These are phyloP conservation scores for Kazachstania sp. DNA, from an alignment of 1,139 yeast genomes.

Conservation along the genomic window DNA sequence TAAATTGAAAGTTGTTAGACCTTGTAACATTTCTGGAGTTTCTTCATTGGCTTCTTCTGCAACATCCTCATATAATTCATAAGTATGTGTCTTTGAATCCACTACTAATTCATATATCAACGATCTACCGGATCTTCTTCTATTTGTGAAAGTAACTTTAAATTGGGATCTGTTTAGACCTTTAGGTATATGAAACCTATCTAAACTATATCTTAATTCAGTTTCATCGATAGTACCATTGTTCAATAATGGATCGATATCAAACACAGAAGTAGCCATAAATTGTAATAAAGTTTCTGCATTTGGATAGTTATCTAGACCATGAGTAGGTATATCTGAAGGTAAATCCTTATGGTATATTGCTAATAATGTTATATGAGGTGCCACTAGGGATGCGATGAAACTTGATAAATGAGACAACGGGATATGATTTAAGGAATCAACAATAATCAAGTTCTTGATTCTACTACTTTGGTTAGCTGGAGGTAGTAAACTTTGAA, in stretches of 20 bases:
- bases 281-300: conserved; percentile 45
- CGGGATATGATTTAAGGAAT: conserved; percentile 57
- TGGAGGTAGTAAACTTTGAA: conserved; percentile 25
- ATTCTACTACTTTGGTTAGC: conserved; percentile 9
- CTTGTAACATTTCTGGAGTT: conserved; percentile 46
- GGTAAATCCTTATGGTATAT: conserved; percentile 43
- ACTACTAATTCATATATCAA: conserved; percentile 47
- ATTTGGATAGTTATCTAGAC: conserved; percentile 41
- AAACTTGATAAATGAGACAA: conserved; percentile 43
- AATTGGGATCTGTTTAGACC: conserved; percentile 43
- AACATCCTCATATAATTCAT: conserved; percentile 31
- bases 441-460: conserved; percentile 39
- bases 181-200: conserved; percentile 43
- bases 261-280: conserved; percentile 65
- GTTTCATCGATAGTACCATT: conserved; percentile 39
- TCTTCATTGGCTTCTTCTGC: conserved; percentile 31
- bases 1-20: conserved; percentile 79
- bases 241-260: conserved; percentile 39
- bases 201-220: conserved; percentile 37
- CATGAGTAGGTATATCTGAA: conserved; percentile 30
- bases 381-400: conserved; percentile 47
- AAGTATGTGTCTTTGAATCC: conserved; percentile 44
- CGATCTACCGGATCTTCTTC: conserved; percentile 81
- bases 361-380: conserved; percentile 48
- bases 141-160: conserved; percentile 47